Evolutionary conservation across 1,139 yeast genomes (phyloP).

Genomic region (Protomyces pachydermus): DNA sequence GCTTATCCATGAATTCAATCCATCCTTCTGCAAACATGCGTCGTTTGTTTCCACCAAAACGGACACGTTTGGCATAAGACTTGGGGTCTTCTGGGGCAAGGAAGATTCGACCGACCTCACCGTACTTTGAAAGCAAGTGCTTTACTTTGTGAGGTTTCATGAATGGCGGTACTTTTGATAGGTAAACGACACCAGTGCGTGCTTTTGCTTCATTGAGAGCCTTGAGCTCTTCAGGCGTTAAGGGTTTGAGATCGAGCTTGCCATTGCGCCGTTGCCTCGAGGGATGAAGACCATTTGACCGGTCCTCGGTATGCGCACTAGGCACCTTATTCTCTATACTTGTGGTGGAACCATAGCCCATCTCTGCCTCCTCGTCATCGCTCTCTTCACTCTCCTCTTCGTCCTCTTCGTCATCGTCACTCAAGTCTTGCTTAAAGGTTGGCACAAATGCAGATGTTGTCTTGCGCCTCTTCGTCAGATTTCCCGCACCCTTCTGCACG

Average conservation of each 20-base stretch:
- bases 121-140: conserved; percentile 73
- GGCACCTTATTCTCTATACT: too few relatives aligned
- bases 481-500: neutral
- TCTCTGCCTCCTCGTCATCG: conserved; percentile 11
- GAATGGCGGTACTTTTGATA: conserved; percentile 88
- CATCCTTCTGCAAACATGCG: conserved; percentile 89
- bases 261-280: conserved; percentile 3
- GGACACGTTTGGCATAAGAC: conserved; percentile 61
- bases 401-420: conserved; percentile 30
- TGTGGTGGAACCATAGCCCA: neutral
- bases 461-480: conserved; percentile 4
- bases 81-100: conserved; percentile 78
- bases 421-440: conserved; percentile 21
- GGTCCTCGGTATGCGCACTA: neutral
- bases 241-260: conserved; percentile 34
- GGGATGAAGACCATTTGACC: neutral
- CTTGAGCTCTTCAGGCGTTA: conserved; percentile 38
- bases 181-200: conserved; percentile 83
- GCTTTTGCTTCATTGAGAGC: conserved; percentile 43
- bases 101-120: conserved; percentile 77
- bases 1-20: conserved; percentile 83
- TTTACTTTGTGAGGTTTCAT: conserved; percentile 93
- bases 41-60: conserved; percentile 92
- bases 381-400: conserved; percentile 30
- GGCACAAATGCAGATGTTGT: conserved; percentile 20